Evolutionary conservation across 1,284 basidiomycete genomes (phyloP).

Genomic region (Puccinia polysora): DNA sequence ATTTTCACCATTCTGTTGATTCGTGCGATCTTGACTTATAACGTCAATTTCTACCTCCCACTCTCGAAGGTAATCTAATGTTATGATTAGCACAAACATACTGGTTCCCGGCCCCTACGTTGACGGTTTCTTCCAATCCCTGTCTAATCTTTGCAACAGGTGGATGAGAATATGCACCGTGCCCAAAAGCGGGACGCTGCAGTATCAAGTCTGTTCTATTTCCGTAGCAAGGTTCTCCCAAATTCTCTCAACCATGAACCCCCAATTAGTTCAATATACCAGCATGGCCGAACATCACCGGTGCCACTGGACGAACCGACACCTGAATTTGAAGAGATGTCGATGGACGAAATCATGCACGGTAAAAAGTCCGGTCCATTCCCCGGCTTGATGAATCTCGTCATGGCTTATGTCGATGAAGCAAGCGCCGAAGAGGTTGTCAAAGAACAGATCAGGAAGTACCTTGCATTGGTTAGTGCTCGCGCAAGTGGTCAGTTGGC

Average conservation of each 20-base stretch:
- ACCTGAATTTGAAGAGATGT: slow-evolving; percentile 80
- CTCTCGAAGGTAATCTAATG: slow-evolving; percentile 74
- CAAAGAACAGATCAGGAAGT: slow-evolving; percentile 66
- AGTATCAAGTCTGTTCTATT: slow-evolving; percentile 71
- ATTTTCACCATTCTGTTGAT: slow-evolving; percentile 92
- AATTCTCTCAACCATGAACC: slow-evolving; percentile 52
- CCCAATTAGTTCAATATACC: slow-evolving; percentile 53
- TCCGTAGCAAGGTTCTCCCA: slow-evolving; percentile 75
- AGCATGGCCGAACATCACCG: slow-evolving; percentile 52
- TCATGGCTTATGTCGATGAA: slow-evolving; percentile 80
- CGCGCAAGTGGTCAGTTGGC: slow-evolving; percentile 68
- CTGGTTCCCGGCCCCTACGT: slow-evolving; percentile 19
- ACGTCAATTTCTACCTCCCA: slow-evolving; percentile 91
- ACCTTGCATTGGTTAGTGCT: slow-evolving; percentile 71
- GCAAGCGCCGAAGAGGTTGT: slow-evolving; percentile 70
- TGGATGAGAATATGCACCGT: slow-evolving; percentile 91
- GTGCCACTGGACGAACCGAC: slow-evolving; percentile 3
- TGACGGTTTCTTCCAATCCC: not conserved
- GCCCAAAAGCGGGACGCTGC: slow-evolving; percentile 82
- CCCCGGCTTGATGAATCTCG: slow-evolving; percentile 78
- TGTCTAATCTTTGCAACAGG: slow-evolving; percentile 58
- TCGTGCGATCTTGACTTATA: slow-evolving; percentile 82
- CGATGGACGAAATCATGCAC: slow-evolving; percentile 86
- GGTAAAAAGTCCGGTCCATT: slow-evolving; percentile 64
- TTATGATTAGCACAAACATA: no score